Conservation (phyloP, 2,329 filamentous ascomycete species). For the Tetracladium maxilliforme region DNA sequence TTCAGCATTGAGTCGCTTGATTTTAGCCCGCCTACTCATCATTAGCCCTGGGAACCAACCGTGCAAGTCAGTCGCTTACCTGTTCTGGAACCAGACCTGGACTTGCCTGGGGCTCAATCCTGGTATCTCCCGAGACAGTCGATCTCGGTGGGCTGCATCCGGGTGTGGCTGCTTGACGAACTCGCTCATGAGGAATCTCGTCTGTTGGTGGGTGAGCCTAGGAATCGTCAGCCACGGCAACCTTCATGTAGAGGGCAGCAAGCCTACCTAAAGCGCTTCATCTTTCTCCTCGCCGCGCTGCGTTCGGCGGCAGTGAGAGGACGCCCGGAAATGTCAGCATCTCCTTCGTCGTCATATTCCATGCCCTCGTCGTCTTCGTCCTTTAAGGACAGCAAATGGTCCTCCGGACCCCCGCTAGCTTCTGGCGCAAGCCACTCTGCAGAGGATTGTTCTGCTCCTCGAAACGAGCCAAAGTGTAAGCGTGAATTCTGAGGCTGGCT, state of each 20-base stretch:
- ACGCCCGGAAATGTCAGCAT: constrained; percentile 23
- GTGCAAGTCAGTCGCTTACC: constrained; percentile 37
- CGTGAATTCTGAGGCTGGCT: too few relatives aligned
- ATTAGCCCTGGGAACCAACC: constrained; percentile 2
- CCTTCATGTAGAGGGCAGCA: constrained; percentile 1
- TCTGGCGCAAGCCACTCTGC: too few relatives aligned
- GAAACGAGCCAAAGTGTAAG: too few relatives aligned
- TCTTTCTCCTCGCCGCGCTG: constrained; percentile 43
- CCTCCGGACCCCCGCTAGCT: too few relatives aligned
- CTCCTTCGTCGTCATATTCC: constrained; percentile 23
- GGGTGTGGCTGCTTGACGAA: constrained; percentile 91
- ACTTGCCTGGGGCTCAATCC: constrained; percentile 85
- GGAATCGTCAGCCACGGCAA: constrained; percentile 16
- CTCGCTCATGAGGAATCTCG: constrained; percentile 93
- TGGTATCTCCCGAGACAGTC: constrained; percentile 78
- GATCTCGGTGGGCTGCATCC: constrained; percentile 78
- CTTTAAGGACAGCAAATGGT: too few relatives aligned
- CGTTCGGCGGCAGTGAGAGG: constrained; percentile 41
- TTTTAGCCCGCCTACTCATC: constrained; percentile 46
- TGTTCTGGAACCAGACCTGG: constrained; percentile 97
- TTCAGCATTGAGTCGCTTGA: constrained; percentile 56
- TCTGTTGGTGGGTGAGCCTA: constrained; percentile 90
- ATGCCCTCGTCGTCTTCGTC: constrained; percentile 39
- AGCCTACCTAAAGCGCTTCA: constrained; percentile 66
- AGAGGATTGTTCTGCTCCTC: too few relatives aligned